phyloP scores from a whole-genome alignment of 2,329 filamentous ascomycete genomes.

The Colletotrichum melonis region DNA sequence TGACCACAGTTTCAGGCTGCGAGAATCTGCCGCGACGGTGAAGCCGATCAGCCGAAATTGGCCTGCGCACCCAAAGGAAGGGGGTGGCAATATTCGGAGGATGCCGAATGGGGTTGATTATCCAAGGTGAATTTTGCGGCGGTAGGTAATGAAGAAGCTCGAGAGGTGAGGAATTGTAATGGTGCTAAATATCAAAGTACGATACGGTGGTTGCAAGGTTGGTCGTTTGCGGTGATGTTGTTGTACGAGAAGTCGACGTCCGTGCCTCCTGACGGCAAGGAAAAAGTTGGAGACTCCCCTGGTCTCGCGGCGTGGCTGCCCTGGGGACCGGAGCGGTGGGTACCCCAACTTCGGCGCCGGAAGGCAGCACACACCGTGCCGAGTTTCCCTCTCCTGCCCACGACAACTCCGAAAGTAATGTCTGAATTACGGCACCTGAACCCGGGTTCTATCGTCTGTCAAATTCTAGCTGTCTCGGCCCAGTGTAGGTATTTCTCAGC shows the following conservation, averaged over 20 bases:
- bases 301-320: slow-evolving; percentile 14
- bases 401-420: background rate
- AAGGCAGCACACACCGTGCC: slow-evolving; percentile 3
- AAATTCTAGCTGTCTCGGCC: background rate
- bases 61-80: background rate
- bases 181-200: background rate
- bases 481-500: background rate
- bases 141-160: background rate
- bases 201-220: background rate
- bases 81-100: background rate
- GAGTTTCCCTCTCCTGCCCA: slow-evolving; percentile 16
- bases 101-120: background rate
- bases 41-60: slow-evolving; percentile 17
- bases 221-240: background rate
- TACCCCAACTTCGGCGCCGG: slow-evolving; percentile 31
- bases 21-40: slow-evolving; percentile 12
- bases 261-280: background rate
- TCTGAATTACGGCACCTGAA: background rate
- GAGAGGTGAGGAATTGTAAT: background rate
- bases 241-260: background rate
- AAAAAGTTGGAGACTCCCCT: slow-evolving; percentile 2
- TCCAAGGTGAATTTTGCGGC: background rate
- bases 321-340: slow-evolving; percentile 22
- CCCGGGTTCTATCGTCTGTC: background rate
- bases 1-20: slow-evolving; percentile 33